phyloP scores from a whole-genome alignment of 139 green algal genomes.

The Gonium pectorale region DNA sequence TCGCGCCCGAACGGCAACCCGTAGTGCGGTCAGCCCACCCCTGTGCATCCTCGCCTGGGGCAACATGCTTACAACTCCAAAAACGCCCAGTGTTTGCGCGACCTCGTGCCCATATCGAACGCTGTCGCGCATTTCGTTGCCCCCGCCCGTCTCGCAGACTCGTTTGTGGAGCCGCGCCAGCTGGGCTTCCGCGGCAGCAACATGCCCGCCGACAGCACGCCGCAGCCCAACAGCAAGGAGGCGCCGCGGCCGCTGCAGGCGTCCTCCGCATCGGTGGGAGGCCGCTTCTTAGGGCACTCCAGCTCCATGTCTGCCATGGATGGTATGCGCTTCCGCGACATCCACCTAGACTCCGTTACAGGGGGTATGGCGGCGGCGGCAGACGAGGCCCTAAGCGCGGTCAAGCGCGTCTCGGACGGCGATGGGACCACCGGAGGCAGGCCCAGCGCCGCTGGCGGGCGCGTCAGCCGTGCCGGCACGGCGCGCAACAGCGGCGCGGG shows the following conservation, averaged over 20 bases:
- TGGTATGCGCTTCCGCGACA: constrained; percentile 43
- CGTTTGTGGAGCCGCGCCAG: constrained; percentile 41
- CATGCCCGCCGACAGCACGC: neutral
- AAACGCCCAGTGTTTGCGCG: too few relatives aligned
- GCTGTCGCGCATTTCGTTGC: neutral
- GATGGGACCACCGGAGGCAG: constrained; percentile 37
- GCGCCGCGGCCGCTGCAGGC: constrained; percentile 14
- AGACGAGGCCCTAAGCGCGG: neutral
- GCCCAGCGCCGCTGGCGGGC: constrained; percentile 7
- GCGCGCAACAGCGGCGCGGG: constrained; percentile 38
- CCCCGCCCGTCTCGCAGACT: constrained; percentile 1
- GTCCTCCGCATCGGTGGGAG: neutral
- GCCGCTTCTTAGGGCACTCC: constrained; percentile 37
- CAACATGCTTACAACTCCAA: too few relatives aligned
- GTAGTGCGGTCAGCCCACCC: too few relatives aligned
- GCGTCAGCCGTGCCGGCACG: constrained; percentile 14
- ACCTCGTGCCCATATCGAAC: too few relatives aligned
- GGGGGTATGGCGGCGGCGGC: constrained; percentile 24
- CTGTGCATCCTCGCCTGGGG: too few relatives aligned
- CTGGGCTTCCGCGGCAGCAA: constrained; percentile 34
- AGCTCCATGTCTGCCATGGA: constrained; percentile 45
- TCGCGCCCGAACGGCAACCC: too few relatives aligned
- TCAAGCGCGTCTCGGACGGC: constrained; percentile 38
- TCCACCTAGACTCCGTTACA: constrained; percentile 26
- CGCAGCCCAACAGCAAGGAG: neutral